phyloP scores from a whole-genome alignment of 75 land plant species.

The Sequoia sempervirens region DNA sequence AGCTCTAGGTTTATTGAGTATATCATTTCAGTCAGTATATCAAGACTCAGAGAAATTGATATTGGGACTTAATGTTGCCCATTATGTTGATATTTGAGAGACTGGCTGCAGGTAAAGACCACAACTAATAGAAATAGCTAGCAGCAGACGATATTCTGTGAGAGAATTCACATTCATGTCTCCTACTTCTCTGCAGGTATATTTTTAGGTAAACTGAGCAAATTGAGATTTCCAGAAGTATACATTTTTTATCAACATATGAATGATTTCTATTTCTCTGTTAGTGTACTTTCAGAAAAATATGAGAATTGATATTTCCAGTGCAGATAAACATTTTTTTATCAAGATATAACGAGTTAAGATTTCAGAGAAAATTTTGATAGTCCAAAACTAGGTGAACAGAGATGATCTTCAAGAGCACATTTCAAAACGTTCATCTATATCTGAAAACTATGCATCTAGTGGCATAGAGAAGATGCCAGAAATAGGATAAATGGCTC shows the following conservation, averaged over 20 bases:
- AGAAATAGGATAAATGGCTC: background rate
- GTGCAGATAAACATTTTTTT: too few relatives aligned
- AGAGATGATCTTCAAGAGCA: background rate
- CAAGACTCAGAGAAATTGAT: background rate
- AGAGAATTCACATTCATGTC: background rate
- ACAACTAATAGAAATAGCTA: background rate
- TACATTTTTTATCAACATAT: too few relatives aligned
- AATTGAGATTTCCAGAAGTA: too few relatives aligned
- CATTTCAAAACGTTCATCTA: background rate
- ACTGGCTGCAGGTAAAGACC: background rate
- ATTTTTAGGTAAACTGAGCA: background rate
- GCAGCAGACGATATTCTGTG: background rate
- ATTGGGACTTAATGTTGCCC: background rate
- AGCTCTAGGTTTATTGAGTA: background rate
- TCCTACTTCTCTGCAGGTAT: background rate
- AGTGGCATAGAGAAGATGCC: background rate
- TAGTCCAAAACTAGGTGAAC: constrained; percentile 1
- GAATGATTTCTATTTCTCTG: too few relatives aligned
- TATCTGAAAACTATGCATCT: background rate
- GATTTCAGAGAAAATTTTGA: background rate
- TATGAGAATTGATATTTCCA: too few relatives aligned
- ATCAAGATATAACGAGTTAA: too few relatives aligned
- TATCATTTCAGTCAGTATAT: background rate
- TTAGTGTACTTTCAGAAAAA: too few relatives aligned
- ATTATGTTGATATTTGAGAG: background rate